Percentiles rank a stretch among this genome's conserved stretches.
Conservation (phyloP, 2,329 filamentous ascomycete genomes). For the Exophiala xenobiotica region DNA sequence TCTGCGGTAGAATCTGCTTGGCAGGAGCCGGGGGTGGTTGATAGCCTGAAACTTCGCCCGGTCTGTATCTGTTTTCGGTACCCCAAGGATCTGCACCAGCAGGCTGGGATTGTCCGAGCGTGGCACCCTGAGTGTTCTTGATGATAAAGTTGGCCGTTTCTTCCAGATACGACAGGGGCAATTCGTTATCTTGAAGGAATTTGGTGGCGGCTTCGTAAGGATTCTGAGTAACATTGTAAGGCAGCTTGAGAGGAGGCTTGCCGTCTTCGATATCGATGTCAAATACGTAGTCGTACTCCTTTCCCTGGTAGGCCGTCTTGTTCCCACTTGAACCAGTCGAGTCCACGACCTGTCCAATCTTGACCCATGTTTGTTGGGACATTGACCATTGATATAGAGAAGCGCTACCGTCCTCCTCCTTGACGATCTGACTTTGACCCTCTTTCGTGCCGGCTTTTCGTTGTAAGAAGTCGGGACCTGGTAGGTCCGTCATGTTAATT, state of each 20-base stretch:
- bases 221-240: slow-evolving; percentile 89
- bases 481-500: slow-evolving; percentile 88
- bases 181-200: slow-evolving; percentile 84
- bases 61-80: slow-evolving; percentile 73
- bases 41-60: slow-evolving; percentile 58
- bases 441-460: slow-evolving; percentile 89
- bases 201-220: slow-evolving; percentile 88
- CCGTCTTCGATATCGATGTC: slow-evolving; percentile 96
- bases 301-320: slow-evolving; percentile 73
- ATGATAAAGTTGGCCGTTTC: slow-evolving; percentile 91
- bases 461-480: slow-evolving; percentile 81
- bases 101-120: slow-evolving; percentile 60
- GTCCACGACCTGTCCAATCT: slow-evolving; percentile 92
- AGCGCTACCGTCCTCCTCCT: slow-evolving; percentile 74
- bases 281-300: slow-evolving; percentile 95
- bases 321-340: slow-evolving; percentile 78
- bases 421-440: slow-evolving; percentile 90
- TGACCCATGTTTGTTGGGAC: slow-evolving; percentile 72
- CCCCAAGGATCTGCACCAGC: slow-evolving; percentile 71
- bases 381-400: slow-evolving; percentile 86
- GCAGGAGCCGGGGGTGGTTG: slow-evolving; percentile 34
- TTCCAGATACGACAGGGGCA: slow-evolving; percentile 83
- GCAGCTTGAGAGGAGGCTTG: slow-evolving; percentile 87
- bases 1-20: slow-evolving; percentile 63
- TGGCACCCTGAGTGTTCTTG: slow-evolving; percentile 82